Evolutionary conservation across 2,329 filamentous ascomycete genomes (phyloP).

Genomic region (Colletotrichum sansevieriae): DNA sequence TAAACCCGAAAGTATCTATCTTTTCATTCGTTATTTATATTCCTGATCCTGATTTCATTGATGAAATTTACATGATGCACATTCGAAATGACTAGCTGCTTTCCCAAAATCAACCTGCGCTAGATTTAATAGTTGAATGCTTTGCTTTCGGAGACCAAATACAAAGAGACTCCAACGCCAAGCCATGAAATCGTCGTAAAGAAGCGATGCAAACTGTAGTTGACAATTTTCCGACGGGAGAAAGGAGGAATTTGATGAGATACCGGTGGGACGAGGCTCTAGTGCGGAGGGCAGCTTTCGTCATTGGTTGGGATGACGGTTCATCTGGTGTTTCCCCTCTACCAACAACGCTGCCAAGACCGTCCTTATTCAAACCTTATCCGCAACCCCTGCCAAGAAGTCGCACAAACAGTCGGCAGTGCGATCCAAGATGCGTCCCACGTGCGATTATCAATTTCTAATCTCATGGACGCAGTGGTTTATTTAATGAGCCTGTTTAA

Average conservation of each 20-base stretch:
- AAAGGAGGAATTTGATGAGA: neutral
- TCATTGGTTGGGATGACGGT: conserved; percentile 14
- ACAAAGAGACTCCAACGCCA: neutral
- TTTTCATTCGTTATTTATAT: too few species aligned
- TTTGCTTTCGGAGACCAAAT: too few species aligned
- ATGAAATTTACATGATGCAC: too few species aligned
- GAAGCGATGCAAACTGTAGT: neutral
- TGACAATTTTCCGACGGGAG: conserved; percentile 5
- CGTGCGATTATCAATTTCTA: neutral
- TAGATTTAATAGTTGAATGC: too few species aligned
- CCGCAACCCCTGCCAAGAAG: conserved; percentile 28
- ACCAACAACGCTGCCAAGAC: conserved; percentile 5
- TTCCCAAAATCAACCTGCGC: too few species aligned
- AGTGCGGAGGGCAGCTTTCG: neutral
- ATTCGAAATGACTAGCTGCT: too few species aligned
- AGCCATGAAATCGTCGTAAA: neutral
- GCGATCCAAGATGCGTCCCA: neutral
- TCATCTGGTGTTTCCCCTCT: neutral
- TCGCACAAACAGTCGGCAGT: neutral
- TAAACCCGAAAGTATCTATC: too few species aligned
- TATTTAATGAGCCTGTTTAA: conserved; percentile 4
- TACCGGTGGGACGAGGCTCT: conserved; percentile 26
- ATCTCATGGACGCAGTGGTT: neutral
- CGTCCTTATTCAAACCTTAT: conserved; percentile 26
- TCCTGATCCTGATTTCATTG: too few species aligned